A percentile compares a stretch with the other conserved stretches of the same genome.
These are phyloP conservation scores for Cetraspora pellucida DNA, from an alignment of 192 early-diverging fungal genomes.

Conservation along the genomic window DNA sequence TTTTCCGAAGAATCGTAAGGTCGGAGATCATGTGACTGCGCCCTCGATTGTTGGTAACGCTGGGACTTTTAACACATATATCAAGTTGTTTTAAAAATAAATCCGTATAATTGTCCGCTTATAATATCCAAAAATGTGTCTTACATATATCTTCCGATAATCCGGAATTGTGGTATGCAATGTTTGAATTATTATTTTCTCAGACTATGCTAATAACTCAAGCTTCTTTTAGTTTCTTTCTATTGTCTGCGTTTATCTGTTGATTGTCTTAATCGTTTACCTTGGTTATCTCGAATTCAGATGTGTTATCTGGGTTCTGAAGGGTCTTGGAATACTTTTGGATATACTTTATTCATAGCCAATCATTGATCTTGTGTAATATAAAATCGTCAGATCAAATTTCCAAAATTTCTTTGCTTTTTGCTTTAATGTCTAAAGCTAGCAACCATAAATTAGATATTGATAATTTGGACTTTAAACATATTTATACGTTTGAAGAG, in stretches of 20 bases:
- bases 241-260: constrained; percentile 1
- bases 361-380: constrained; percentile 4
- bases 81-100: no score
- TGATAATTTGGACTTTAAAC: not conserved
- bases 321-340: not conserved
- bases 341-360: not conserved
- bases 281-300: constrained; percentile 12
- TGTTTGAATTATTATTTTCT: not conserved
- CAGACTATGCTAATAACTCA: constrained; percentile 1
- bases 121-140: no score
- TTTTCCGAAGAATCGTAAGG: no score
- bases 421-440: not conserved
- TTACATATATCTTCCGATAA: no score
- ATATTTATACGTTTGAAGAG: constrained; percentile 10
- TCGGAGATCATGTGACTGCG: no score
- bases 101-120: no score
- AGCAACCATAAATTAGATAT: constrained; percentile 3
- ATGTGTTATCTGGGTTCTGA: not conserved
- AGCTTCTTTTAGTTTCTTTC: constrained; percentile 4
- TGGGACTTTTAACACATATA: no score
- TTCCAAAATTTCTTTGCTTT: not conserved
- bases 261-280: constrained; percentile 11
- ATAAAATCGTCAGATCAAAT: constrained; percentile 6
- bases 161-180: not conserved
- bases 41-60: no score